Base-by-base conservation (phyloP, 2,329 filamentous ascomycete species). In the Camptophora hylomeconis region DNA sequence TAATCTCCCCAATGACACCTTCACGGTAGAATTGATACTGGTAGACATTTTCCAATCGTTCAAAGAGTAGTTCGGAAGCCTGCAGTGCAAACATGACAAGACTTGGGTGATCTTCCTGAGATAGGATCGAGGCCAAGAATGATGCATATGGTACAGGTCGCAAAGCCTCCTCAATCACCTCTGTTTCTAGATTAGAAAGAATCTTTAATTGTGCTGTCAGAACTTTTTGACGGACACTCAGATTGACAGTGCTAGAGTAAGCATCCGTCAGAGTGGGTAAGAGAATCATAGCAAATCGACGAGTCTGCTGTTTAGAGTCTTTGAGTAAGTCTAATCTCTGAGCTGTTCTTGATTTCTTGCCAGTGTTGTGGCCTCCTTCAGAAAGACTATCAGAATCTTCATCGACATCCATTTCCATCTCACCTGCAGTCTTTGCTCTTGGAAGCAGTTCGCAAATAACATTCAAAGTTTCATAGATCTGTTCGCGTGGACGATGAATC, bases 21-120 rank as follows among this genome's bases (percentile, higher is more conserved):
- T 98, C 92, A 1, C 89, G 80, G 49, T 98, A 92, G 44, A 98
- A 87, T 45, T 98, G 92, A 46, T 94, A 92, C 15, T 82, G 76
- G 49, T 98, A 98, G 17, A 95, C 80, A 13, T 76, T 67, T 38
- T 86, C 82, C 5, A 98, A 62, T 11, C 92, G 75, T 45, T 75
- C 77, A 35, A 94, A 68, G 1, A 98, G 67, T 5, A 98, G 63
- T 51, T 94, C 86, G 0, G 87, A 81, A 20, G 86, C 87, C 48
- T 93, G 82, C 10, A 98, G 62, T 11, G 83, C 87, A 41, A 77
- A 79, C 38, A 84, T 80, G 7, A 95, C 84, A 4, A 98, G 63
- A 2, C 77, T 77, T 1, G 82, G 71, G 43, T 98, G 86, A 45
- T 98, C 92, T 51, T 93, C 80, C 46, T 98, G 89, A 0, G 87